phyloP scores from a whole-genome alignment of 345 rosid genomes.

The Trapa incisa region DNA sequence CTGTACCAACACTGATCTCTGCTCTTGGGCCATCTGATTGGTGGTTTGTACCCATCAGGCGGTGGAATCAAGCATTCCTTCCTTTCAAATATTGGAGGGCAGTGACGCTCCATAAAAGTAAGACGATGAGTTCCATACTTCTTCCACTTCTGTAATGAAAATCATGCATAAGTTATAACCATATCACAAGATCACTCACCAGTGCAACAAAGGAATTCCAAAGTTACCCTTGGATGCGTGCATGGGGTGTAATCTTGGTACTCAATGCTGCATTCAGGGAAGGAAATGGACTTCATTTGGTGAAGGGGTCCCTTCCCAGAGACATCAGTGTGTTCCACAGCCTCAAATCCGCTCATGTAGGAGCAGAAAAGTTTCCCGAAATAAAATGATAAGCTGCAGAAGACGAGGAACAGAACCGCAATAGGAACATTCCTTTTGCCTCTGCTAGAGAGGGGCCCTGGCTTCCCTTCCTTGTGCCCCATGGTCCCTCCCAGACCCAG shows the following conservation, averaged over 20 bases:
- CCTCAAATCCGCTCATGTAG: conserved; percentile 25
- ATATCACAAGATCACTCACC: not conserved
- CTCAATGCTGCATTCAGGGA: conserved; percentile 68
- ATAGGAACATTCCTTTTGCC: conserved; percentile 34
- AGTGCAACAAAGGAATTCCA: not conserved
- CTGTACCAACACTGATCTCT: conserved; percentile 91
- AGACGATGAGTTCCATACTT: conserved; percentile 49
- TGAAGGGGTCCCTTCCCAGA: conserved; percentile 25
- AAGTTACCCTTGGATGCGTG: conserved; percentile 82
- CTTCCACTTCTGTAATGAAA: conserved; percentile 5
- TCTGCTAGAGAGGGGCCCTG: conserved; percentile 33
- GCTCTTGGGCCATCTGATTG: conserved; percentile 94
- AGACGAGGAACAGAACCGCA: conserved; percentile 31
- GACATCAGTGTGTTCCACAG: conserved; percentile 21
- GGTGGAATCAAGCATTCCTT: conserved; percentile 92
- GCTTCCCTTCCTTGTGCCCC: conserved; percentile 88
- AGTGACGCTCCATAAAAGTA: conserved; percentile 90
- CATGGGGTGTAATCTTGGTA: conserved; percentile 96
- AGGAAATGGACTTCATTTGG: conserved; percentile 42
- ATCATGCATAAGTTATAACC: not conserved
- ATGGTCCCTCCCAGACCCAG: conserved; percentile 18
- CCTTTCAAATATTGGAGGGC: conserved; percentile 78
- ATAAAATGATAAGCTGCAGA: conserved; percentile 85
- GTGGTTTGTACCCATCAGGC: conserved; percentile 90
- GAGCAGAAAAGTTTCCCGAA: conserved; percentile 74